A percentile compares a stretch with the other conserved stretches of the same genome.
These are phyloP conservation scores for Mycena rosella DNA, from an alignment of 768 basidiomycete species.

Conservation along the genomic window DNA sequence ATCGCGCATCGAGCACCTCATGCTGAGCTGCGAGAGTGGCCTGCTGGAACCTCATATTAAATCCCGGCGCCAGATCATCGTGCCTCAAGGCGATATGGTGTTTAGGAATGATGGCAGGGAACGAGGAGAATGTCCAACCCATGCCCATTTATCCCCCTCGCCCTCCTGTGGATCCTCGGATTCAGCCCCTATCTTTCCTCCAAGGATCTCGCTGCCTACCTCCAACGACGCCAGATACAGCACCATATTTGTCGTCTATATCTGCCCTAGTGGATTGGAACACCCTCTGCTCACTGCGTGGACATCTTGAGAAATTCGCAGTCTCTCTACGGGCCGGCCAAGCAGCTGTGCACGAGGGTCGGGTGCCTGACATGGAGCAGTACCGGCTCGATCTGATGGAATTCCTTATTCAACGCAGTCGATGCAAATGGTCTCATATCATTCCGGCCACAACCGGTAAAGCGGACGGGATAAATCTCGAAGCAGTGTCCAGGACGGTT, in stretches of 20 bases:
- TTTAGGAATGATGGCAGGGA: conserved; percentile 32
- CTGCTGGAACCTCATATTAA: too few species aligned
- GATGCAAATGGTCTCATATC: conserved; percentile 24
- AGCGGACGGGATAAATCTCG: conserved; percentile 16
- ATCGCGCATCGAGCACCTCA: too few species aligned
- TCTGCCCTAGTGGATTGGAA: conserved; percentile 31
- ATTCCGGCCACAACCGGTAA: conserved; percentile 13
- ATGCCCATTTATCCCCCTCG: too few species aligned
- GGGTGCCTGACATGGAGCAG: background rate
- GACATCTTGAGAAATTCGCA: conserved; percentile 18
- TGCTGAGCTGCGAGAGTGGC: too few species aligned
- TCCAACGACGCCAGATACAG: background rate
- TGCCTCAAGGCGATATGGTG: too few species aligned
- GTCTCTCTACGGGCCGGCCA: background rate
- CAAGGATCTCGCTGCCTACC: conserved; percentile 19
- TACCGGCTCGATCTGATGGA: conserved; percentile 4
- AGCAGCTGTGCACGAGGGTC: background rate
- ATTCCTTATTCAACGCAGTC: conserved; percentile 16
- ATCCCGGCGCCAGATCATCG: too few species aligned
- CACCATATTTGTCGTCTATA: conserved; percentile 32
- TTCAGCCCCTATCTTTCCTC: conserved; percentile 29
- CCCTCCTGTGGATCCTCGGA: too few species aligned
- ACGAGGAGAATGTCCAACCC: conserved; percentile 21
- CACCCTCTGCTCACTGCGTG: conserved; percentile 31
- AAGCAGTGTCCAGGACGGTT: background rate